phyloP scores from a whole-genome alignment of 352 stramenopile genomes.

The Phytophthora parvispora region DNA sequence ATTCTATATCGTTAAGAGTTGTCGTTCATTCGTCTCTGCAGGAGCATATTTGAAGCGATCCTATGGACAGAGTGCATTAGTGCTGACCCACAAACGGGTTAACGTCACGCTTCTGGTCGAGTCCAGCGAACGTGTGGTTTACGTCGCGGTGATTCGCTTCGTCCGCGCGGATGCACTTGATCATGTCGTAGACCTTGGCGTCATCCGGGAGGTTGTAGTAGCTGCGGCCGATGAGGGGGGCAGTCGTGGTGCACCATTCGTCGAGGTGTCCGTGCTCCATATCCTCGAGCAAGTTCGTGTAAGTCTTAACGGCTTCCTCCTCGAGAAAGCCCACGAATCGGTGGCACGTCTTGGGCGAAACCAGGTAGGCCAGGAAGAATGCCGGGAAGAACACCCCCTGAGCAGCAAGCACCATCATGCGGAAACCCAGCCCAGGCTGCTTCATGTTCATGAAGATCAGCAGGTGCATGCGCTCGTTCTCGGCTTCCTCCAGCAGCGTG shows the following conservation, averaged over 20 bases:
- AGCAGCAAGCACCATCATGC: slow-evolving; percentile 74
- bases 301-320: slow-evolving; percentile 91
- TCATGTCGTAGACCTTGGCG: slow-evolving; percentile 85
- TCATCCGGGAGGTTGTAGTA: slow-evolving; percentile 90
- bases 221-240: slow-evolving; percentile 74
- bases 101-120: slow-evolving; percentile 47
- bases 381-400: slow-evolving; percentile 90
- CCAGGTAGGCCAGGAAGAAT: slow-evolving; percentile 87
- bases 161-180: slow-evolving; percentile 87
- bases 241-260: slow-evolving; percentile 67
- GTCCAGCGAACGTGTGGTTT: slow-evolving; percentile 76
- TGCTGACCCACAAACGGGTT: slow-evolving; percentile 36
- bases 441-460: slow-evolving; percentile 93
- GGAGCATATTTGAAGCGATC: background rate
- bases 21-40: background rate
- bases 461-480: slow-evolving; percentile 96
- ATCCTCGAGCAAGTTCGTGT: slow-evolving; percentile 90
- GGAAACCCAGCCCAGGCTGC: slow-evolving; percentile 79
- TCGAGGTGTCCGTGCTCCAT: slow-evolving; percentile 87
- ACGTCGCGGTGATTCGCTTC: slow-evolving; percentile 89
- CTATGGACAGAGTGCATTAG: background rate
- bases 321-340: slow-evolving; percentile 94
- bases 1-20: background rate
- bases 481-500: slow-evolving; percentile 91
- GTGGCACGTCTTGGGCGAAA: slow-evolving; percentile 88